Conservation (phyloP, 306 rosid genomes). For the Trichosanthes truncata region DNA sequence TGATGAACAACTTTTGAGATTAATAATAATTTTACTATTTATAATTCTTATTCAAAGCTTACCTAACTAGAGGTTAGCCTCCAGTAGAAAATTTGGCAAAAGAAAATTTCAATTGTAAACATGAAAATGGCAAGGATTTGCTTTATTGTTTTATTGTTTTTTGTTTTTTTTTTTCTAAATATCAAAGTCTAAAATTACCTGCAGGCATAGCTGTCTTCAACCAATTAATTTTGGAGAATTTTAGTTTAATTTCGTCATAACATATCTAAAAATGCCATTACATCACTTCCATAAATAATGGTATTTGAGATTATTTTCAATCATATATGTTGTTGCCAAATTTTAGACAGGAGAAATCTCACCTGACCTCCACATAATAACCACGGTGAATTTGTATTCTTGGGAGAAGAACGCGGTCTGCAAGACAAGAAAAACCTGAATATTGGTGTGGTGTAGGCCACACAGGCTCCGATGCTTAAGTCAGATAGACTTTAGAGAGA, state of each 20-base stretch:
- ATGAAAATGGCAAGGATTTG: neutral
- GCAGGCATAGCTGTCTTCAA: neutral
- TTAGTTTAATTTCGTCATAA: neutral
- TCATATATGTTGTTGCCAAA: too few species aligned
- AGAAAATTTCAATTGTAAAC: neutral
- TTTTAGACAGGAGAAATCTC: too few species aligned
- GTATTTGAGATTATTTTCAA: neutral
- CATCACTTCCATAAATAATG: too few species aligned
- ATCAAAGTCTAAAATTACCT: neutral
- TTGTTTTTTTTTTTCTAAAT: neutral
- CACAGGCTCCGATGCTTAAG: too few species aligned
- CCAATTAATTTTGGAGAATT: neutral
- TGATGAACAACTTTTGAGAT: neutral
- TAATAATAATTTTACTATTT: neutral
- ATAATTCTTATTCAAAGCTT: neutral
- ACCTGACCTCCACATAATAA: too few species aligned
- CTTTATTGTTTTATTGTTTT: neutral
- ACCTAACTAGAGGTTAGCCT: neutral
- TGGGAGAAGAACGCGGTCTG: too few species aligned
- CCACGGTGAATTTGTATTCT: too few species aligned
- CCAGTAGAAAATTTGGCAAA: neutral
- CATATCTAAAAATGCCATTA: neutral
- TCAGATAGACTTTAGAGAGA: too few species aligned
- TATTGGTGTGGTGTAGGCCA: too few species aligned
- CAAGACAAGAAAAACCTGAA: too few species aligned